Percentiles rank a stretch among this genome's conserved stretches.
Evolutionary conservation across 179 eudicot species (phyloP).

Genomic region (Heliamphora pulchella): DNA sequence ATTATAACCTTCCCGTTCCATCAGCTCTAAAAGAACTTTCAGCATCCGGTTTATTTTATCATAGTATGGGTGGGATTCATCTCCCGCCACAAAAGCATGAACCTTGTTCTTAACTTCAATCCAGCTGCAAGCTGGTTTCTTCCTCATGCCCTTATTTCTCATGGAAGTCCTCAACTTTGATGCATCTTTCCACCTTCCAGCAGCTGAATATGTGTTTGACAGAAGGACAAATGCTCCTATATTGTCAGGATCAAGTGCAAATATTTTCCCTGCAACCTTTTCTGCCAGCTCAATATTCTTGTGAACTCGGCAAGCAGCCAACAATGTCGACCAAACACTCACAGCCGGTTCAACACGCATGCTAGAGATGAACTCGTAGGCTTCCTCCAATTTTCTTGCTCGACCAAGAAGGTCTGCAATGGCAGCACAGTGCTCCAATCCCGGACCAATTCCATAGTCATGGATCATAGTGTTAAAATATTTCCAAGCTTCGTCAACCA

Average conservation of each 20-base stretch:
- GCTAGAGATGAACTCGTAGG: constrained; percentile 46
- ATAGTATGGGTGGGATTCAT: constrained; percentile 52
- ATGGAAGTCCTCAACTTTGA: constrained; percentile 37
- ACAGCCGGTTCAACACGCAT: constrained; percentile 36
- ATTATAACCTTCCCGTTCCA: constrained; percentile 62
- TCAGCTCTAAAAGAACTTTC: constrained; percentile 36
- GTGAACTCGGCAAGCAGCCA: constrained; percentile 63
- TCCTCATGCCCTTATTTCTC: constrained; percentile 40
- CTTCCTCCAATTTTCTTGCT: constrained; percentile 76
- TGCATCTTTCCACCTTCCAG: constrained; percentile 61
- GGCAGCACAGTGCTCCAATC: constrained; percentile 73
- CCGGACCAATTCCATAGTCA: constrained; percentile 48
- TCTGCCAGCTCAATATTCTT: constrained; percentile 69
- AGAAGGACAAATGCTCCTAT: constrained; percentile 48
- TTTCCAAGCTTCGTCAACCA: constrained; percentile 53
- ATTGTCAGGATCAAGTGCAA: constrained; percentile 40
- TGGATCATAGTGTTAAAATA: constrained; percentile 50
- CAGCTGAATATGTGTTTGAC: constrained; percentile 54
- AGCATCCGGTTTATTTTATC: constrained; percentile 37
- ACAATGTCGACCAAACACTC: constrained; percentile 51
- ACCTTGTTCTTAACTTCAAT: constrained; percentile 51
- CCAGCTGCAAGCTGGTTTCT: constrained; percentile 75
- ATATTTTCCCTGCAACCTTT: constrained; percentile 45
- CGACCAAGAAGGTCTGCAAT: constrained; percentile 76
- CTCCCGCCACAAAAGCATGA: constrained; percentile 63